A percentile compares a stretch with the other conserved stretches of the same genome.
These are phyloP conservation scores for Nidularia pulvinata DNA, from an alignment of 768 basidiomycete genomes.

Conservation along the genomic window DNA sequence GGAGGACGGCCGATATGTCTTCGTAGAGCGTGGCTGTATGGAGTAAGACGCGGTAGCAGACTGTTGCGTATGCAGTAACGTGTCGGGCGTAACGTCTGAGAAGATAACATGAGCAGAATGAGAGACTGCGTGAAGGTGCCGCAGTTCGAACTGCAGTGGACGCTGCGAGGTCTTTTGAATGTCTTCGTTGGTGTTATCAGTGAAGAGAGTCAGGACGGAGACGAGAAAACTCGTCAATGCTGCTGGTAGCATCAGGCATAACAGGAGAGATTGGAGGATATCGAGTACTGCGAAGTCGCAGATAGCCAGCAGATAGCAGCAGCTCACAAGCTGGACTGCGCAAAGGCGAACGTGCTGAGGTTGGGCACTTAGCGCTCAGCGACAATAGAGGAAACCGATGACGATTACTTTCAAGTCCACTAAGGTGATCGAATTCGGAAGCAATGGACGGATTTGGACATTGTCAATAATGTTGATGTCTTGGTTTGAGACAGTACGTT, in stretches of 20 bases:
- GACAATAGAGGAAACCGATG: no score
- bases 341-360: no score
- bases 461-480: no score
- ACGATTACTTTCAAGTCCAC: no score
- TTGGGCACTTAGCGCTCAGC: no score
- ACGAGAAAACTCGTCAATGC: conserved; percentile 48
- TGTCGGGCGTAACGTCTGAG: conserved; percentile 36
- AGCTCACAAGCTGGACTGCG: no score
- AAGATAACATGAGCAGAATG: conserved; percentile 50
- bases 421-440: no score
- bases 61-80: conserved; percentile 3
- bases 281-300: no score
- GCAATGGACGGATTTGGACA: no score
- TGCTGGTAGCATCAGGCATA: conserved; percentile 49
- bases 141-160: conserved; percentile 49
- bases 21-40: conserved; percentile 32
- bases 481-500: no score
- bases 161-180: conserved; percentile 3
- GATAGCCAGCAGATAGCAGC: no score
- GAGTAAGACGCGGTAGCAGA: conserved; percentile 24
- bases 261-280: no score
- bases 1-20: conserved; percentile 46
- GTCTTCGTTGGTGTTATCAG: conserved; percentile 5
- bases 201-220: conserved; percentile 29
- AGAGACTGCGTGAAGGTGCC: conserved; percentile 62